These are phyloP conservation scores for Anthracocystis setariae DNA, from an alignment of 1,284 basidiomycete genomes.

Conservation along the genomic window DNA sequence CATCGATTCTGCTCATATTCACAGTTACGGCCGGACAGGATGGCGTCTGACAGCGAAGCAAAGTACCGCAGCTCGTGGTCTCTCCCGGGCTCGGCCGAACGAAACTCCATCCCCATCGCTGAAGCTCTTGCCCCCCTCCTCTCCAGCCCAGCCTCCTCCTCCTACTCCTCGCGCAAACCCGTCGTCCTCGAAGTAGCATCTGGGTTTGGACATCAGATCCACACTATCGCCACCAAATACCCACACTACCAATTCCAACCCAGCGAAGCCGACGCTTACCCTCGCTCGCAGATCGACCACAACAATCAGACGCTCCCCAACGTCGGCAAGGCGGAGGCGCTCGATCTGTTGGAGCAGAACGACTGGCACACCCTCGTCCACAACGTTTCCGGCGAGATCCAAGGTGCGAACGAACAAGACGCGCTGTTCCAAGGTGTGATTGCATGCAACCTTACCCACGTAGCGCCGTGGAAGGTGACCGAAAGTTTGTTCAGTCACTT, in stretches of 20 bases:
- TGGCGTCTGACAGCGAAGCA: constrained; percentile 3
- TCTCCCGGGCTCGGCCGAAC: constrained; percentile 35
- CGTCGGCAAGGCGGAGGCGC: constrained; percentile 26
- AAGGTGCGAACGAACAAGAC: not conserved
- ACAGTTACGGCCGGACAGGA: too few relatives aligned
- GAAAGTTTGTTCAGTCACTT: constrained; percentile 45
- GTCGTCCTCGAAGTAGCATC: constrained; percentile 45
- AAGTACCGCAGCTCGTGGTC: constrained; percentile 46
- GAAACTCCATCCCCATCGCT: constrained; percentile 45
- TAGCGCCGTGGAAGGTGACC: constrained; percentile 42
- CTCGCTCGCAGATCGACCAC: constrained; percentile 28
- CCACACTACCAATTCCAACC: constrained; percentile 31
- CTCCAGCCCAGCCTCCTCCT: not conserved
- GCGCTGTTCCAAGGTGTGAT: constrained; percentile 43
- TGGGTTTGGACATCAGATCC: constrained; percentile 42
- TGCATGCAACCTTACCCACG: constrained; percentile 48
- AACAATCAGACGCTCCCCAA: constrained; percentile 14
- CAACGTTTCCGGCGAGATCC: constrained; percentile 13
- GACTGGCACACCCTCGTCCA: constrained; percentile 44
- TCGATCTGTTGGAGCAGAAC: constrained; percentile 36
- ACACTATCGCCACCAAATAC: constrained; percentile 13
- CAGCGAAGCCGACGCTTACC: constrained; percentile 39
- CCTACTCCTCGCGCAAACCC: constrained; percentile 10
- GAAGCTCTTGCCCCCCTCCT: constrained; percentile 26
- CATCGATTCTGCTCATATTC: too few relatives aligned